These are phyloP conservation scores for Oryza australiensis DNA, from an alignment of 176 grass and related monocot genomes.

Conservation along the genomic window DNA sequence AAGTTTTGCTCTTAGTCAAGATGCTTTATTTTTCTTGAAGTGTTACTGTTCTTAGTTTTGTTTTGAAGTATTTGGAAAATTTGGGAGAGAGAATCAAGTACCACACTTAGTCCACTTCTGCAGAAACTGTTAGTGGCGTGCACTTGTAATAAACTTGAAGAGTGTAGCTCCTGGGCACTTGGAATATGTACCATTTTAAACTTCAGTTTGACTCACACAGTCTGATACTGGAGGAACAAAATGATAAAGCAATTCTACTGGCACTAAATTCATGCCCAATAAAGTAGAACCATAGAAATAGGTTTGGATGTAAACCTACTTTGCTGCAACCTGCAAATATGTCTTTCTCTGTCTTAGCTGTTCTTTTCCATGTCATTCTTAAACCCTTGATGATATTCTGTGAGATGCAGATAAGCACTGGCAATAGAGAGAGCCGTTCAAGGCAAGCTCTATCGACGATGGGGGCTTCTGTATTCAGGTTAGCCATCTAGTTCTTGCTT, in stretches of 20 bases:
- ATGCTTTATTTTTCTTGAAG: slow-evolving; percentile 13
- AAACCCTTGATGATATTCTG: slow-evolving; percentile 21
- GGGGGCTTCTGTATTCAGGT: slow-evolving; percentile 98
- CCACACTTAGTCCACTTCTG: background rate
- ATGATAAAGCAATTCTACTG: background rate
- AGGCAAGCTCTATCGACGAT: slow-evolving; percentile 84
- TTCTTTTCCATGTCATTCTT: slow-evolving; percentile 17
- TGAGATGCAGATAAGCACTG: slow-evolving; percentile 59
- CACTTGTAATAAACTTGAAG: slow-evolving; percentile 16
- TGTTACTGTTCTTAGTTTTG: background rate
- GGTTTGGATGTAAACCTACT: slow-evolving; percentile 4
- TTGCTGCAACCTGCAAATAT: background rate
- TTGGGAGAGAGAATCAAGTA: slow-evolving; percentile 16
- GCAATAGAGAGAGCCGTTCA: slow-evolving; percentile 65
- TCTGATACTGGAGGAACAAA: background rate
- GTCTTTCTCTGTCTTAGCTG: background rate
- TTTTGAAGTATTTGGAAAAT: slow-evolving; percentile 10
- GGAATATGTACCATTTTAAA: background rate
- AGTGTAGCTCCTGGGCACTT: background rate
- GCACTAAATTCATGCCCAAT: background rate
- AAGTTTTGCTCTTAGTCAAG: background rate
- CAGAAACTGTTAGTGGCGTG: slow-evolving; percentile 1
- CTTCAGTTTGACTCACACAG: slow-evolving; percentile 7
- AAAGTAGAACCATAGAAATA: slow-evolving; percentile 15
- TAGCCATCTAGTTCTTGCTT: slow-evolving; percentile 35